A percentile compares a stretch with the other conserved stretches of the same genome.
Evolutionary conservation across 176 grass and related monocot species (phyloP).

Genomic region (Cymbopogon citratus): DNA sequence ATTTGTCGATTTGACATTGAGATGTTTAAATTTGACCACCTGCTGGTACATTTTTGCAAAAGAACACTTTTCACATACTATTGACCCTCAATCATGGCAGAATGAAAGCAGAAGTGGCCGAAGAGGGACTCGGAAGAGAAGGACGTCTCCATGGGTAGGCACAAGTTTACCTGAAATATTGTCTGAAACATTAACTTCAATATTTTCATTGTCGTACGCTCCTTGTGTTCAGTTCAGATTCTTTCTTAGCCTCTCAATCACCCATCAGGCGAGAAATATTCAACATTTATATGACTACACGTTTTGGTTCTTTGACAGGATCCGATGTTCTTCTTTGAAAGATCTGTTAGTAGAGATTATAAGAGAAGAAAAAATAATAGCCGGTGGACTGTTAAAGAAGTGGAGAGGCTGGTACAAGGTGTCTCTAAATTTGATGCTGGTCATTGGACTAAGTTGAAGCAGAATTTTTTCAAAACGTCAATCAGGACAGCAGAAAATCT

Average conservation of each 20-base stretch:
- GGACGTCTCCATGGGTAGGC: constrained; percentile 1
- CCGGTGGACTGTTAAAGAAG: constrained; percentile 9
- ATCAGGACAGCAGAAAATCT: constrained; percentile 2
- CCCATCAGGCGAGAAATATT: neutral
- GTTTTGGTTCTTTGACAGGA: neutral
- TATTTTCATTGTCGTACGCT: neutral
- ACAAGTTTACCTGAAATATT: too few species aligned
- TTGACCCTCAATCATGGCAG: neutral
- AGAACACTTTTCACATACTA: too few species aligned
- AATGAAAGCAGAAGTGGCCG: neutral
- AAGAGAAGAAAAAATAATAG: neutral
- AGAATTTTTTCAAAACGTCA: neutral
- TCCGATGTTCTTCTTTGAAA: neutral
- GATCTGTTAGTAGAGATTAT: neutral
- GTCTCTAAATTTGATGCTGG: neutral
- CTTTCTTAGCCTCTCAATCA: too few species aligned
- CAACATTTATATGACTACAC: neutral
- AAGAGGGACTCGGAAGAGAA: neutral
- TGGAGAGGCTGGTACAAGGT: neutral
- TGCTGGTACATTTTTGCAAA: too few species aligned
- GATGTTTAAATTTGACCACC: too few species aligned
- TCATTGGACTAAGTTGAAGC: constrained; percentile 1
- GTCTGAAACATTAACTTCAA: neutral
- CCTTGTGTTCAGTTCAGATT: too few species aligned
- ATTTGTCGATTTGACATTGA: too few species aligned